A percentile compares a stretch with the other conserved stretches of the same genome.
Evolutionary conservation across 108 stramenopile genomes (phyloP).

Genomic region (Cyclotella sp.): DNA sequence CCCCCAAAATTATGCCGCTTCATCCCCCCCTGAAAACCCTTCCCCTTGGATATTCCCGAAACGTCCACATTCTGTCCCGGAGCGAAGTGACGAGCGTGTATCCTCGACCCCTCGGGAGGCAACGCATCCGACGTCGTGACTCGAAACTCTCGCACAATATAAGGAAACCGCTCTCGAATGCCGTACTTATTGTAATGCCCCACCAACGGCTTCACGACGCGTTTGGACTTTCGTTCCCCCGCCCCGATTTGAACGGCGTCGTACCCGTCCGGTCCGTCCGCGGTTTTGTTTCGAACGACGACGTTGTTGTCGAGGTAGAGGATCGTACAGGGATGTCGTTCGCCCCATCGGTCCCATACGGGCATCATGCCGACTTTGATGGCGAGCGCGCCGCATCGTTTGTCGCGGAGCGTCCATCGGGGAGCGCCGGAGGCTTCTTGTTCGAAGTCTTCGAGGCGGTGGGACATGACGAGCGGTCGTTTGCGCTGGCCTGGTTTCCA

Average conservation of each 20-base stretch:
- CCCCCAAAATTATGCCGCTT: slow-evolving; percentile 96
- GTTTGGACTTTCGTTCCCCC: slow-evolving; percentile 93
- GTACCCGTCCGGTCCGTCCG: slow-evolving; percentile 87
- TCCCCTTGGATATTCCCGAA: slow-evolving; percentile 92
- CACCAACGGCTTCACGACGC: slow-evolving; percentile 74
- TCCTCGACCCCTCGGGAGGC: slow-evolving; percentile 78
- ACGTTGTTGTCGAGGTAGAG: slow-evolving; percentile 92
- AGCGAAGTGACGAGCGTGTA: slow-evolving; percentile 96
- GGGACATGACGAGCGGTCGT: slow-evolving; percentile 69
- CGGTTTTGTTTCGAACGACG: slow-evolving; percentile 89
- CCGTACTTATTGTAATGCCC: slow-evolving; percentile 70
- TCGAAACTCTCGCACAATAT: slow-evolving; percentile 85
- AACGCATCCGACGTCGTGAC: slow-evolving; percentile 73
- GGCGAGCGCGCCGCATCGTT: slow-evolving; percentile 89
- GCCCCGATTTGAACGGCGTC: slow-evolving; percentile 91
- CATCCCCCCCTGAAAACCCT: slow-evolving; percentile 99
- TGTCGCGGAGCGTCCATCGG: slow-evolving; percentile 79
- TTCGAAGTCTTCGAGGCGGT: slow-evolving; percentile 73
- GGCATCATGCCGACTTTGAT: slow-evolving; percentile 99
- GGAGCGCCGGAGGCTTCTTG: slow-evolving; percentile 59
- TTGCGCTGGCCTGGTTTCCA: slow-evolving; percentile 92
- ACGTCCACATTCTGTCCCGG: slow-evolving; percentile 98
- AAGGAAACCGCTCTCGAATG: slow-evolving; percentile 74
- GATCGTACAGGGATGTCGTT: slow-evolving; percentile 92
- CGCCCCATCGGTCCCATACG: slow-evolving; percentile 97